A percentile compares a stretch with the other conserved stretches of the same genome.
These are phyloP conservation scores for Mucor mucedo DNA, from an alignment of 371 early-diverging fungal genomes.

Conservation along the genomic window DNA sequence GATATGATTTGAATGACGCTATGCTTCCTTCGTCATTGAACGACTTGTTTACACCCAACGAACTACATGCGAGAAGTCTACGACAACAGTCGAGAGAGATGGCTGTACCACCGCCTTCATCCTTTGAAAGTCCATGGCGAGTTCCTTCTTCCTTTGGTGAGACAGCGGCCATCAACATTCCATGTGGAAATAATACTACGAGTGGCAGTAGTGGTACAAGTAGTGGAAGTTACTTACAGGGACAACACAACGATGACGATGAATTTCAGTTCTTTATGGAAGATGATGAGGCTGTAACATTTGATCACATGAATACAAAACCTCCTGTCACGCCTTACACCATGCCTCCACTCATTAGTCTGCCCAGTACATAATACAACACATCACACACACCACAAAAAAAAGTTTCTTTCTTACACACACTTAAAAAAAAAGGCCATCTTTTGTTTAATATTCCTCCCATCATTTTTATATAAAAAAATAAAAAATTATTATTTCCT, in stretches of 20 bases:
- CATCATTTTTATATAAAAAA: background rate
- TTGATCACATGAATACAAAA: slow-evolving; percentile 25
- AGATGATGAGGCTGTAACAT: slow-evolving; percentile 41
- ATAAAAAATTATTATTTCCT: background rate
- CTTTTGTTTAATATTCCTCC: background rate
- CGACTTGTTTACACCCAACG: slow-evolving; percentile 60
- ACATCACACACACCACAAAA: slow-evolving; percentile 5
- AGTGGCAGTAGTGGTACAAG: slow-evolving; percentile 11
- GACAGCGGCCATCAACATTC: slow-evolving; percentile 41
- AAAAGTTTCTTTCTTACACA: slow-evolving; percentile 6
- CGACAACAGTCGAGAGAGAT: slow-evolving; percentile 26
- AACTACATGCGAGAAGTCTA: slow-evolving; percentile 41
- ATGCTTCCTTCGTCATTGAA: slow-evolving; percentile 64
- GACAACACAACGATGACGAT: slow-evolving; percentile 29
- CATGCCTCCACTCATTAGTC: slow-evolving; percentile 24
- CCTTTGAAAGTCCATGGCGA: slow-evolving; percentile 6
- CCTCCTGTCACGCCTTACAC: background rate
- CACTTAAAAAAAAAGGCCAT: background rate
- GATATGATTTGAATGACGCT: slow-evolving; percentile 34
- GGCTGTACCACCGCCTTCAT: background rate
- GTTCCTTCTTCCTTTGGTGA: slow-evolving; percentile 19
- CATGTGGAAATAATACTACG: slow-evolving; percentile 11
- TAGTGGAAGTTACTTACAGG: slow-evolving; percentile 17
- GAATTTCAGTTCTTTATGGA: slow-evolving; percentile 59
- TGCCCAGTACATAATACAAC: slow-evolving; percentile 17